Percentiles rank a stretch among this genome's conserved stretches.
These are phyloP conservation scores for Phaffia rhodozyma DNA, from an alignment of 1,284 basidiomycete genomes.

Conservation along the genomic window DNA sequence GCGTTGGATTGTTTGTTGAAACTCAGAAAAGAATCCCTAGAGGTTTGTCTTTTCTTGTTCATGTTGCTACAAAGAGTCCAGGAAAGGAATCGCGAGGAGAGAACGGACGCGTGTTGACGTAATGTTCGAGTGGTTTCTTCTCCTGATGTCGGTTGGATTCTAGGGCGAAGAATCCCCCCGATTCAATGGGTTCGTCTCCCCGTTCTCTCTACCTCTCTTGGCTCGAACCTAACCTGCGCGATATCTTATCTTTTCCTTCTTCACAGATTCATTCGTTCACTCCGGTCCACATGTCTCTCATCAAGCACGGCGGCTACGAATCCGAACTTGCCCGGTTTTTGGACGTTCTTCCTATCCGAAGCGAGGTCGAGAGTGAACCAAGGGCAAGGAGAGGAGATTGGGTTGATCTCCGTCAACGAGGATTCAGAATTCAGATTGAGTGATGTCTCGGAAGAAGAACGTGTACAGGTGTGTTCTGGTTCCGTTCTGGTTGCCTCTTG, in stretches of 20 bases:
- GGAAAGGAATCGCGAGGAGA: no score
- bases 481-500: no score
- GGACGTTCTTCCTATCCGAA: neutral
- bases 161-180: conserved; percentile 5
- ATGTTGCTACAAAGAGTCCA: neutral
- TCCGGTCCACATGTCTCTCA: neutral
- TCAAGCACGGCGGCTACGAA: neutral
- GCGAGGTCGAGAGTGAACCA: neutral
- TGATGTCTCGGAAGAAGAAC: no score
- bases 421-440: neutral
- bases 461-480: no score
- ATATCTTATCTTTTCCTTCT: neutral
- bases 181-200: conserved; percentile 7
- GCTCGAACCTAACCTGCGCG: neutral
- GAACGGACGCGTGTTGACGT: no score
- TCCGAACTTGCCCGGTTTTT: neutral
- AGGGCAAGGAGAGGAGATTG: neutral
- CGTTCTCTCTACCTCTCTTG: neutral
- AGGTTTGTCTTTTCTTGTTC: neutral
- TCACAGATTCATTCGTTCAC: neutral
- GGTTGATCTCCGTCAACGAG: conserved; percentile 5
- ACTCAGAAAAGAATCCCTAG: neutral
- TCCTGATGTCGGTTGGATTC: no score
- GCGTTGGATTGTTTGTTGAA: neutral
- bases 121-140: no score